Evolutionary conservation across 2,329 filamentous ascomycete genomes (phyloP).

Genomic region (Trichoderma semiorbis): DNA sequence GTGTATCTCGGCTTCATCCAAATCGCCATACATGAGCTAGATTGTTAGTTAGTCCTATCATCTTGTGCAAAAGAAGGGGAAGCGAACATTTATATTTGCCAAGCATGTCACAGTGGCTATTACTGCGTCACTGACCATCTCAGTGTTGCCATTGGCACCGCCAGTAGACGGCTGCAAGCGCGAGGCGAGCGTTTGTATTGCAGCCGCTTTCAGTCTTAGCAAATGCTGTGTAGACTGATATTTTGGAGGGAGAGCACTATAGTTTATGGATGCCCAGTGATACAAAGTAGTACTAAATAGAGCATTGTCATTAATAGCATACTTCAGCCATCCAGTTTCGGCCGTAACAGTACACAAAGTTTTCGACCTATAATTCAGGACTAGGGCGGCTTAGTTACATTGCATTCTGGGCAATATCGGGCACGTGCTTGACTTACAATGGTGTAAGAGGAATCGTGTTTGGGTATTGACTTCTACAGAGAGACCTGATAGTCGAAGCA

Average conservation of each 20-base stretch:
- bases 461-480: neutral
- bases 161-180: neutral
- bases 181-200: neutral
- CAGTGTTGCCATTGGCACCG: neutral
- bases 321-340: conserved; percentile 1
- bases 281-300: neutral
- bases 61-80: neutral
- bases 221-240: neutral
- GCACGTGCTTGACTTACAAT: neutral
- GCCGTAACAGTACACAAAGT: neutral
- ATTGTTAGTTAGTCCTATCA: neutral
- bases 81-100: neutral
- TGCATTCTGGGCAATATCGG: no score
- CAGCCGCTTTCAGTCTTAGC: neutral
- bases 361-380: neutral
- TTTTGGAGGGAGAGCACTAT: neutral
- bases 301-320: neutral
- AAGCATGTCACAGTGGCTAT: neutral
- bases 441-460: neutral
- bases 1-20: neutral
- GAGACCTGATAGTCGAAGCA: neutral
- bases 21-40: neutral
- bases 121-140: neutral
- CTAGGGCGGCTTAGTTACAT: neutral
- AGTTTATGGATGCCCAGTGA: neutral